A percentile compares a stretch with the other conserved stretches of the same genome.
Evolutionary conservation across 2,329 filamentous ascomycete species (phyloP).

Genomic region (Plectosphaerella plurivora): DNA sequence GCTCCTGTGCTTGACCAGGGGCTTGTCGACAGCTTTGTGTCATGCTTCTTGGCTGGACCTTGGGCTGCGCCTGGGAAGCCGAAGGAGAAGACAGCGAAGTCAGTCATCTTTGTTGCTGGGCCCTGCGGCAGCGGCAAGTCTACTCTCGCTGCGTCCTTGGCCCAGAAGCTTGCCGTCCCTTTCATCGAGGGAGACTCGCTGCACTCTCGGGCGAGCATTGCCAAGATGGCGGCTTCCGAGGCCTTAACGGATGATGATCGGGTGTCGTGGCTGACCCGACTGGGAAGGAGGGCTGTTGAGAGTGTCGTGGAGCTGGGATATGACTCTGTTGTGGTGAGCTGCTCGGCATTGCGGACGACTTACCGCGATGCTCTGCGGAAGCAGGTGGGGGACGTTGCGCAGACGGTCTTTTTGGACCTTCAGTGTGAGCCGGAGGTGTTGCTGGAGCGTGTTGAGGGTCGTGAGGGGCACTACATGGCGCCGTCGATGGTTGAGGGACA

Average conservation of each 20-base stretch:
- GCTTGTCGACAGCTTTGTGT: conserved; percentile 32
- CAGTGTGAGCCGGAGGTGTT: conserved; percentile 24
- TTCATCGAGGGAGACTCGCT: conserved; percentile 36
- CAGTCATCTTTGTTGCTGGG: conserved; percentile 28
- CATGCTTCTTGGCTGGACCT: conserved; percentile 25
- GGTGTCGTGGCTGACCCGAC: conserved; percentile 21
- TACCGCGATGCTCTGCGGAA: conserved; percentile 27
- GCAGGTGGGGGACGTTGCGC: conserved; percentile 9
- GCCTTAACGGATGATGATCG: conserved; percentile 27
- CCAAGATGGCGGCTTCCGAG: conserved; percentile 22
- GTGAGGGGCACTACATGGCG: conserved; percentile 30
- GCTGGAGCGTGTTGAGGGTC: conserved; percentile 16
- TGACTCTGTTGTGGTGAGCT: conserved; percentile 27
- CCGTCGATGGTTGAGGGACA: conserved; percentile 28
- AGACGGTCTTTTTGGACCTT: conserved; percentile 29
- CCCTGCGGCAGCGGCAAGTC: conserved; percentile 37
- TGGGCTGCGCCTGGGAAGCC: conserved; percentile 28
- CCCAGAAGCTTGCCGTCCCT: conserved; percentile 19
- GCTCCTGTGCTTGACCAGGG: conserved; percentile 24
- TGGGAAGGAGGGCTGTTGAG: conserved; percentile 17
- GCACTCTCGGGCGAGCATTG: conserved; percentile 24
- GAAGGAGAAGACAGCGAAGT: conserved; percentile 24
- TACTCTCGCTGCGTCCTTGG: conserved; percentile 26
- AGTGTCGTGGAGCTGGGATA: conserved; percentile 19
- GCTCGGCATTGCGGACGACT: conserved; percentile 28